A percentile compares a stretch with the other conserved stretches of the same genome.
phyloP scores from a whole-genome alignment of 164 flowering plant species.

The Vitis labrusca region DNA sequence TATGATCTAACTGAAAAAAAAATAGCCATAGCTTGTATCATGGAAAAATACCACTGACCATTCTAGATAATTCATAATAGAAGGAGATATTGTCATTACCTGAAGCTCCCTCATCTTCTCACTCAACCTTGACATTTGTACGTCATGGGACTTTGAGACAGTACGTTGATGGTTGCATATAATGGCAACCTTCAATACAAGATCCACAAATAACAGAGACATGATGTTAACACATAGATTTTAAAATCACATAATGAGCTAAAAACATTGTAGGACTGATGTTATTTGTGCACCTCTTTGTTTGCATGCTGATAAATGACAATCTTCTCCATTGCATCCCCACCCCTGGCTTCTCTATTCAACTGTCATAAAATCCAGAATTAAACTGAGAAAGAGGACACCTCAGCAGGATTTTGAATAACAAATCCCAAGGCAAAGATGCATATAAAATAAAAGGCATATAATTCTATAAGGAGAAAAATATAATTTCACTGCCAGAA shows the following conservation, averaged over 20 bases:
- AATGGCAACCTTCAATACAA: slow-evolving; percentile 79
- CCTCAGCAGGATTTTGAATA: too few species aligned
- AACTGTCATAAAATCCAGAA: slow-evolving; percentile 45
- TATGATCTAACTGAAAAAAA: not conserved
- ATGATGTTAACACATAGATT: not conserved
- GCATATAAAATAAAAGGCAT: too few species aligned
- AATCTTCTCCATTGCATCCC: slow-evolving; percentile 67
- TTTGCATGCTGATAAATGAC: slow-evolving; percentile 79
- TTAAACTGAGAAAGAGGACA: not conserved
- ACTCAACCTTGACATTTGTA: slow-evolving; percentile 68
- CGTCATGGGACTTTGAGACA: slow-evolving; percentile 78
- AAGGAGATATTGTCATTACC: slow-evolving; percentile 39
- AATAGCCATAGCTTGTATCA: not conserved
- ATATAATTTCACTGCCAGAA: too few species aligned
- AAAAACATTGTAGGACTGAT: not conserved
- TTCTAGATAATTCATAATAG: too few species aligned
- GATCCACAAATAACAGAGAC: not conserved
- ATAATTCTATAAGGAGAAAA: too few species aligned
- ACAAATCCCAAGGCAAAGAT: too few species aligned
- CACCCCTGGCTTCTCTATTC: slow-evolving; percentile 56
- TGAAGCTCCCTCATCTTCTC: slow-evolving; percentile 77
- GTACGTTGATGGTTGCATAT: slow-evolving; percentile 97
- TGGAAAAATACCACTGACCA: not conserved
- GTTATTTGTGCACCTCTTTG: slow-evolving; percentile 61
- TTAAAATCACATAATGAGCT: not conserved